Conservation (phyloP, 139 green algal genomes). For the Edaphochlamys debaryana region DNA sequence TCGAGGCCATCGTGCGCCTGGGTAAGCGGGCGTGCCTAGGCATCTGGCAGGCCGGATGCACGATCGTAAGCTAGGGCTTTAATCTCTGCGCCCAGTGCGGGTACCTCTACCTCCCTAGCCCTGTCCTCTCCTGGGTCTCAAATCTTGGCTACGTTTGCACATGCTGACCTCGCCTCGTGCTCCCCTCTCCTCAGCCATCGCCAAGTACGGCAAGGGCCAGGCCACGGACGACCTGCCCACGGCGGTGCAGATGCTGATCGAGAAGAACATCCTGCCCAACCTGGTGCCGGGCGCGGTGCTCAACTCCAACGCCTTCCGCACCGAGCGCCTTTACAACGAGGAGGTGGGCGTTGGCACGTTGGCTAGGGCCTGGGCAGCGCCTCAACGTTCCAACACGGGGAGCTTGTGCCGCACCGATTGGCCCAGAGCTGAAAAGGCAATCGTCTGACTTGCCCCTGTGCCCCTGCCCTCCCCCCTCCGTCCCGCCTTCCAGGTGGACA, state of each 20-base stretch:
- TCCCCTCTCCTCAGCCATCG: slow-evolving; percentile 48
- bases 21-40: slow-evolving; percentile 52
- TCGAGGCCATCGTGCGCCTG: slow-evolving; percentile 75
- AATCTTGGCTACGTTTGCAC: too few relatives aligned
- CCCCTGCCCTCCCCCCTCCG: neutral
- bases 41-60: too few relatives aligned
- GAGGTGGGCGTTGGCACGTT: slow-evolving; percentile 62
- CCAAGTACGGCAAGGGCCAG: slow-evolving; percentile 82
- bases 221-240: slow-evolving; percentile 66
- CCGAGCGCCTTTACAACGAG: slow-evolving; percentile 77
- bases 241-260: slow-evolving; percentile 69
- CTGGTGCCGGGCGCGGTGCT: slow-evolving; percentile 51
- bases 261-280: slow-evolving; percentile 67
- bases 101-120: too few relatives aligned
- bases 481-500: slow-evolving; percentile 38
- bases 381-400: too few relatives aligned
- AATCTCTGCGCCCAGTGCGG: too few relatives aligned
- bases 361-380: neutral
- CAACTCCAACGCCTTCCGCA: slow-evolving; percentile 74
- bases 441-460: neutral
- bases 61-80: too few relatives aligned
- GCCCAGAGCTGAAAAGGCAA: too few relatives aligned
- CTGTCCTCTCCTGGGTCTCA: too few relatives aligned
- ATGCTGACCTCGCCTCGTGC: neutral
- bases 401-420: too few relatives aligned